These are phyloP conservation scores for Cicer bijugum DNA, from an alignment of 306 rosid species.

Conservation along the genomic window DNA sequence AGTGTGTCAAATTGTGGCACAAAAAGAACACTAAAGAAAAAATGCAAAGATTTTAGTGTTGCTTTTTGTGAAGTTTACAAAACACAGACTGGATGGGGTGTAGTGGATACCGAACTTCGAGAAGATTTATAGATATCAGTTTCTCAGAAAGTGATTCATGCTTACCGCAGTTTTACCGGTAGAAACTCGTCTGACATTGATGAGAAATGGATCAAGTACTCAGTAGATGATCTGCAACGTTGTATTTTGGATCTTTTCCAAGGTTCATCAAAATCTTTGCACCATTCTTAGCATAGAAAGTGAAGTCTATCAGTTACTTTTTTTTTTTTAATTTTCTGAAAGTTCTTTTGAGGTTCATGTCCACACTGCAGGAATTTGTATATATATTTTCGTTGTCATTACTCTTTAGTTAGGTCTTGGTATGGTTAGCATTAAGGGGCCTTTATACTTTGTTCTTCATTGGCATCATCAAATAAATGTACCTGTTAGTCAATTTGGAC, in stretches of 20 bases:
- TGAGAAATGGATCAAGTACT: slow-evolving; percentile 65
- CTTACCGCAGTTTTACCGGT: slow-evolving; percentile 55
- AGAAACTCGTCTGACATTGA: slow-evolving; percentile 41
- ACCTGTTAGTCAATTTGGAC: slow-evolving; percentile 14
- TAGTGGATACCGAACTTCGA: slow-evolving; percentile 56
- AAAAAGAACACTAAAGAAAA: slow-evolving; percentile 41
- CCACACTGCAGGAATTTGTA: slow-evolving; percentile 2
- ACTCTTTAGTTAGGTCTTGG: not conserved
- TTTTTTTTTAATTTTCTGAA: too few relatives aligned
- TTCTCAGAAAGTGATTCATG: slow-evolving; percentile 61
- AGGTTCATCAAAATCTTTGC: slow-evolving; percentile 56
- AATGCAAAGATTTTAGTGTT: slow-evolving; percentile 51
- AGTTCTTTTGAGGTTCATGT: not conserved
- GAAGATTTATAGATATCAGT: slow-evolving; percentile 63
- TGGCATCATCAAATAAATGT: not conserved
- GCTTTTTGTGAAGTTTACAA: slow-evolving; percentile 66
- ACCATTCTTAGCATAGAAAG: slow-evolving; percentile 41
- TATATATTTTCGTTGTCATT: slow-evolving; percentile 1
- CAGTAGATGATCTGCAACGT: slow-evolving; percentile 54
- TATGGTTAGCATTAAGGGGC: slow-evolving; percentile 27
- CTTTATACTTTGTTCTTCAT: slow-evolving; percentile 21
- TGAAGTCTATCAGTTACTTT: not conserved
- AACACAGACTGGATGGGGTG: slow-evolving; percentile 71
- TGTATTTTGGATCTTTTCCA: slow-evolving; percentile 63
- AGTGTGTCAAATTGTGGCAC: slow-evolving; percentile 21